phyloP scores from a whole-genome alignment of 2,329 filamentous ascomycete species.

The Aureobasidium sp. region DNA sequence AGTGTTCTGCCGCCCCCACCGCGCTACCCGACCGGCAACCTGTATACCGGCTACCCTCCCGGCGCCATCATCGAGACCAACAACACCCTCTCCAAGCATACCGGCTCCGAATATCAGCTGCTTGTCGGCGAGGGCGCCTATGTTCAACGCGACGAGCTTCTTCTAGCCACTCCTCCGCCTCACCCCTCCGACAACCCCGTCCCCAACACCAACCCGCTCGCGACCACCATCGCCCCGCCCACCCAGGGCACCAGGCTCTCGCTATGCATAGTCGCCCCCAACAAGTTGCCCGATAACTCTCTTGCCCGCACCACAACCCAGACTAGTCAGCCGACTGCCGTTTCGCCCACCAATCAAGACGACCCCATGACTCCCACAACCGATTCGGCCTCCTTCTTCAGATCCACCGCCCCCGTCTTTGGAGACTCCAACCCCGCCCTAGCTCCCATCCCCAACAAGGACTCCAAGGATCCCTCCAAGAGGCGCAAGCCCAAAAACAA shows the following conservation, averaged over 20 bases:
- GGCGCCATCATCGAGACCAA: slow-evolving; percentile 85
- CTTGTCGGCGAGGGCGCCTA: slow-evolving; percentile 95
- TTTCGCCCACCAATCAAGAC: slow-evolving; percentile 37
- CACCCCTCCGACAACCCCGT: slow-evolving; percentile 90
- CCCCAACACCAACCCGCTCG: slow-evolving; percentile 82
- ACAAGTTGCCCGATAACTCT: slow-evolving; percentile 36
- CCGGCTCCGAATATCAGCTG: slow-evolving; percentile 78
- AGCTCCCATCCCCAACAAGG: slow-evolving; percentile 57
- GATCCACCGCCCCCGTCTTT: slow-evolving; percentile 55
- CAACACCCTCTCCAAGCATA: slow-evolving; percentile 75
- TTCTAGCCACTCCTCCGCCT: slow-evolving; percentile 86
- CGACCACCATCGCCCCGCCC: slow-evolving; percentile 76
- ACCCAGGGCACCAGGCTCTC: slow-evolving; percentile 80
- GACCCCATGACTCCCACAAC: slow-evolving; percentile 25
- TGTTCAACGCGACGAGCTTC: slow-evolving; percentile 79
- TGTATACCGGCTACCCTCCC: slow-evolving; percentile 56
- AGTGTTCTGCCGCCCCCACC: slow-evolving; percentile 81
- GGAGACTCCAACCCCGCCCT: slow-evolving; percentile 79
- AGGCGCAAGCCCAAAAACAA: slow-evolving; percentile 94
- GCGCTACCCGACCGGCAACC: slow-evolving; percentile 73
- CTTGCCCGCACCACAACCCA: slow-evolving; percentile 36
- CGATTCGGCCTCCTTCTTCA: slow-evolving; percentile 3
- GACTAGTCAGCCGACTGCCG: slow-evolving; percentile 34
- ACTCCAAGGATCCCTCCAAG: slow-evolving; percentile 57
- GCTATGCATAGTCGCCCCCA: slow-evolving; percentile 61